Evolutionary conservation across 2,329 filamentous ascomycete genomes (phyloP), one percentile per base, ranked within the genome.

Genomic region (Botrytis tulipae): DNA sequence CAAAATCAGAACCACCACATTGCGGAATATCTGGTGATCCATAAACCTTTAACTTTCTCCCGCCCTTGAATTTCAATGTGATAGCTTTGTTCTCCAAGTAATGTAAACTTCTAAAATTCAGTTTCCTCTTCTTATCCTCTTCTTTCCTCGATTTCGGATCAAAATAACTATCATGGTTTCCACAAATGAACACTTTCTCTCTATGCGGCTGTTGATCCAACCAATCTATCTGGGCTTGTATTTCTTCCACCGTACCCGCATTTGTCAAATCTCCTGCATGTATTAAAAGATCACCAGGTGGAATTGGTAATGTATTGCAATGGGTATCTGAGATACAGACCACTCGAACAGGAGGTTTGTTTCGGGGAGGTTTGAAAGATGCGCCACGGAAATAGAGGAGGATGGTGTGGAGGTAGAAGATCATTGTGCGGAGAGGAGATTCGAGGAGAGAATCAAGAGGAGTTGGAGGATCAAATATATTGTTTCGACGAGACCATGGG

Each of bases 311-410:
- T 16, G 86, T 86, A 60, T 87, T 85, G 74, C 89, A 89, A 83
- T 98, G 95, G 0, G 95, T 98, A 83, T 98, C 95, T 16, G 94
- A 95, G 76, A 98, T 89, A 83, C 93, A 97, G 76, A 98, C 93
- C 40, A 98, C 87, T 74, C 90, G 90, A 80, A 98, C 88, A 10
- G 88, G 83, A 1, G 84, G 84, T 73, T 84, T 85, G 72, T 86
- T 84, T 46, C 84, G 84, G 3, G 89, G 86, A 18, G 90, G 88
- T 25, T 82, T 84, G 77, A 90, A 88, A 0, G 92, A 89, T 18
- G 85, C 82, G 2, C 92, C 91, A 42, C 93, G 92, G 4, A 97
- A 86, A 78, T 85, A 84, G 51, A 92, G 87, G 73, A 95, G 83
- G 66, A 91, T 71, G 73, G 85, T 84, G 83, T 95, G 93, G 74